A percentile compares a stretch with the other conserved stretches of the same genome.
These are phyloP conservation scores for Ciborinia camelliae DNA, from an alignment of 2,329 filamentous ascomycete genomes.

Conservation along the genomic window DNA sequence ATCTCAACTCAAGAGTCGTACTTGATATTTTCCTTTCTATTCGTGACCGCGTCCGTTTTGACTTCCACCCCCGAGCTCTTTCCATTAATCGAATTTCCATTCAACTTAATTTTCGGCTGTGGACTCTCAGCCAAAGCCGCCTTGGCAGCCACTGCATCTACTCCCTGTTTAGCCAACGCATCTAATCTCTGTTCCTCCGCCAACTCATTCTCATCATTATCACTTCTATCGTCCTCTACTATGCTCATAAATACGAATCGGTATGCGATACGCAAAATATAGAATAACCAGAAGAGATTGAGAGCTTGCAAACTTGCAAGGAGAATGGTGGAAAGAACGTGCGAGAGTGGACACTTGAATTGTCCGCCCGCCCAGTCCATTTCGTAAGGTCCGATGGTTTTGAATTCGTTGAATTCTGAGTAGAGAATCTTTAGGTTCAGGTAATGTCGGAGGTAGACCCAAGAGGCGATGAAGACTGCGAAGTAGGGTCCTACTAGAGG, in stretches of 20 bases:
- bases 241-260: slow-evolving; percentile 61
- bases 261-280: slow-evolving; percentile 71
- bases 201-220: slow-evolving; percentile 53
- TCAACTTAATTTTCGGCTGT: slow-evolving; percentile 16
- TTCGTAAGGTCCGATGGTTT: slow-evolving; percentile 68
- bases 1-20: not conserved
- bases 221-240: slow-evolving; percentile 67
- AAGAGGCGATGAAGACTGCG: slow-evolving; percentile 73
- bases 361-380: slow-evolving; percentile 72
- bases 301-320: slow-evolving; percentile 66
- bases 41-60: slow-evolving; percentile 20
- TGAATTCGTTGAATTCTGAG: slow-evolving; percentile 71
- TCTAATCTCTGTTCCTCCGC: slow-evolving; percentile 24
- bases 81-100: slow-evolving; percentile 22
- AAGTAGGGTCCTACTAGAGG: slow-evolving; percentile 78
- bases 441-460: slow-evolving; percentile 87
- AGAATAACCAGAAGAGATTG: slow-evolving; percentile 78
- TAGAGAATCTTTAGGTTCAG: slow-evolving; percentile 73
- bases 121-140: not conserved
- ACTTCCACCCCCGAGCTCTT: slow-evolving; percentile 16
- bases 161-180: slow-evolving; percentile 6
- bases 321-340: slow-evolving; percentile 64
- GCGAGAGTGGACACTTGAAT: slow-evolving; percentile 70
- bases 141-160: slow-evolving; percentile 12
- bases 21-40: slow-evolving; percentile 21